These are phyloP conservation scores for Claviceps capensis DNA, from an alignment of 2,329 filamentous ascomycete genomes.

Conservation along the genomic window DNA sequence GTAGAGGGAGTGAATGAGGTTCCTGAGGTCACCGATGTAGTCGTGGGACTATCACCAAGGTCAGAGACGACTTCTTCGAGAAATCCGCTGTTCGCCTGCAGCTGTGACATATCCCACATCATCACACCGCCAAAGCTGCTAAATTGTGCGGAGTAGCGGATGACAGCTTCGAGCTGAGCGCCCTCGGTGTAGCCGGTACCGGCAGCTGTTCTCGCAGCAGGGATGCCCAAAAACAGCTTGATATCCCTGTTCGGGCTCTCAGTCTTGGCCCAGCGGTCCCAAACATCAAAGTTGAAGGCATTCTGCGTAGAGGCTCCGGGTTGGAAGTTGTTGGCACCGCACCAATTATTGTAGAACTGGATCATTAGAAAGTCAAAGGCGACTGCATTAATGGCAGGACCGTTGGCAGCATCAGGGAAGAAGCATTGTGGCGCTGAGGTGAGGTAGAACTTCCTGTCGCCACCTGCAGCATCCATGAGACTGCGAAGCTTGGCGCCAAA, in stretches of 20 bases:
- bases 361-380: conserved; percentile 47
- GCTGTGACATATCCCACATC: conserved; percentile 55
- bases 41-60: conserved; percentile 12
- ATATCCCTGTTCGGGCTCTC: conserved; percentile 42
- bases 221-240: conserved; percentile 48
- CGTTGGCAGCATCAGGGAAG: conserved; percentile 47
- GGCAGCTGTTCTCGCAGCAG: conserved; percentile 35
- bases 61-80: conserved; percentile 28
- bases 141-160: conserved; percentile 40
- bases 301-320: conserved; percentile 28
- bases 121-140: conserved; percentile 52
- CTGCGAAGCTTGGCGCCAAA: conserved; percentile 46
- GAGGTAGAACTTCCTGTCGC: conserved; percentile 48
- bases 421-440: conserved; percentile 56
- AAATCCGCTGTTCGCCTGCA: conserved; percentile 44
- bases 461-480: conserved; percentile 36
- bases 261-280: conserved; percentile 51
- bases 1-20: not conserved
- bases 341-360: conserved; percentile 59
- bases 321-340: conserved; percentile 40
- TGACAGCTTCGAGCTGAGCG: conserved; percentile 31
- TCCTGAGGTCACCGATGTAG: not conserved
- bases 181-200: conserved; percentile 41
- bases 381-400: conserved; percentile 41
- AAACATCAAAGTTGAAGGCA: conserved; percentile 48